A percentile compares a stretch with the other conserved stretches of the same genome.
Conservation (phyloP, 805 yeast genomes). For the Candida easanensis region DNA sequence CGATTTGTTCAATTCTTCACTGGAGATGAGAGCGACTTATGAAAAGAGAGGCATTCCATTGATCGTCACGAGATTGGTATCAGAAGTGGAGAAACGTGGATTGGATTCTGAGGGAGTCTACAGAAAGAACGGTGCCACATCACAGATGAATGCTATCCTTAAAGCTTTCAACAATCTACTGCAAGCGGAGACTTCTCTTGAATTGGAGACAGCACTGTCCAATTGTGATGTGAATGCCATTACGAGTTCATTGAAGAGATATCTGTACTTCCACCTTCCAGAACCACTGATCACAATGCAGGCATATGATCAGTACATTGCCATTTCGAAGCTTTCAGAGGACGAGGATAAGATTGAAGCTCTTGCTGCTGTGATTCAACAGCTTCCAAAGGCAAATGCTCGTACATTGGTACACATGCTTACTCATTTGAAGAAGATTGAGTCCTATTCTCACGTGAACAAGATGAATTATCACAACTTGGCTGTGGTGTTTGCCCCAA, state of each 20-base stretch:
- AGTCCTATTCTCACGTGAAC: slow-evolving; percentile 50
- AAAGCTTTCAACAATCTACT: slow-evolving; percentile 30
- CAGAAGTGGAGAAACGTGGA: slow-evolving; percentile 77
- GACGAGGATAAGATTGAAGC: slow-evolving; percentile 31
- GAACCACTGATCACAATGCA: slow-evolving; percentile 78
- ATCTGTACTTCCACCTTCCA: slow-evolving; percentile 70
- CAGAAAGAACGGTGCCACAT: slow-evolving; percentile 64
- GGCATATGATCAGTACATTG: slow-evolving; percentile 64
- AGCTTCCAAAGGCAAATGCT: slow-evolving; percentile 68
- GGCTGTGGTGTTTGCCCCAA: slow-evolving; percentile 93
- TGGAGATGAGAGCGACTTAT: slow-evolving; percentile 57
- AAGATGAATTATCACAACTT: slow-evolving; percentile 82
- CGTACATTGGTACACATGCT: slow-evolving; percentile 54
- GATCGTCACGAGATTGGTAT: slow-evolving; percentile 66
- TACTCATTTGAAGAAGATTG: slow-evolving; percentile 63
- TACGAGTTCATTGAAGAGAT: slow-evolving; percentile 83
- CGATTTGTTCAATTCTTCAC: slow-evolving; percentile 39
- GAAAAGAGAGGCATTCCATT: slow-evolving; percentile 69
- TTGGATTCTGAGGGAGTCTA: slow-evolving; percentile 83
- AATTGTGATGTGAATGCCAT: slow-evolving; percentile 79
- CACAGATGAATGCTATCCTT: slow-evolving; percentile 34
- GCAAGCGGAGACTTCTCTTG: slow-evolving; percentile 33
- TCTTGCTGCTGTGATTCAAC: slow-evolving; percentile 43
- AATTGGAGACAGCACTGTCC: slow-evolving; percentile 34
- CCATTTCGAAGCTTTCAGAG: slow-evolving; percentile 39